Evolutionary conservation across 1,284 basidiomycete species (phyloP).

Genomic region (Sporisorium reilianum): DNA sequence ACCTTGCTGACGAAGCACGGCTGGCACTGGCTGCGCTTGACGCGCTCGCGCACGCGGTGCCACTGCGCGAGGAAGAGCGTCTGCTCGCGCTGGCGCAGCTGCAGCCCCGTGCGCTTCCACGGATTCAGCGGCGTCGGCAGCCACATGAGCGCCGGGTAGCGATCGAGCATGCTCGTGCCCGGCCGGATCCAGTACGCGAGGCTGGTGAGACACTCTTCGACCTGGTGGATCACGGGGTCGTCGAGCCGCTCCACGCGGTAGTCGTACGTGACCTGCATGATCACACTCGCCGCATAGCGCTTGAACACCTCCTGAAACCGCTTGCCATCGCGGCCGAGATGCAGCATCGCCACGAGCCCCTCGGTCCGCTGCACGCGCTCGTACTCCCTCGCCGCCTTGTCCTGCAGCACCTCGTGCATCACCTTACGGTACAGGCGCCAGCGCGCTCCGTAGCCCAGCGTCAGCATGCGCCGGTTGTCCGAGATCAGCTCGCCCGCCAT

Average conservation of each 20-base stretch:
- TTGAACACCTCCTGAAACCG: slow-evolving; percentile 30
- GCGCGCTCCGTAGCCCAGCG: slow-evolving; percentile 40
- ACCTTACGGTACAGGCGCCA: slow-evolving; percentile 48
- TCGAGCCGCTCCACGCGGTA: slow-evolving; percentile 18
- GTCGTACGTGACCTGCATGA: slow-evolving; percentile 43
- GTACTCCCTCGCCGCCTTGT: slow-evolving; percentile 43
- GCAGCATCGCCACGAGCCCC: slow-evolving; percentile 17
- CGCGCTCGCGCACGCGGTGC: slow-evolving; percentile 21
- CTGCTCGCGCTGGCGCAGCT: slow-evolving; percentile 41
- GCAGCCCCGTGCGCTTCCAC: slow-evolving; percentile 44
- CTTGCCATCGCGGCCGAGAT: slow-evolving; percentile 15
- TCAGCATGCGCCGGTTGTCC: slow-evolving; percentile 49
- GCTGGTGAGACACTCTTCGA: slow-evolving; percentile 29
- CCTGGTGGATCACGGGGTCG: slow-evolving; percentile 37
- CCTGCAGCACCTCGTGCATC: slow-evolving; percentile 41
- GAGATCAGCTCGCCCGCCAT: slow-evolving; percentile 55
- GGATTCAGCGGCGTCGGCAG: slow-evolving; percentile 49
- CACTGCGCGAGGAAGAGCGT: slow-evolving; percentile 60
- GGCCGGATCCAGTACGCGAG: slow-evolving; percentile 37
- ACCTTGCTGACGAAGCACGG: slow-evolving; percentile 70
- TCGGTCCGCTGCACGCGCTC: slow-evolving; percentile 47
- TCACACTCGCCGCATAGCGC: slow-evolving; percentile 48
- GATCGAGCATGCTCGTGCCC: slow-evolving; percentile 33
- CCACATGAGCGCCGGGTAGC: slow-evolving; percentile 34
- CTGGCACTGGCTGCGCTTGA: slow-evolving; percentile 67